phyloP scores from a whole-genome alignment of 192 early-diverging fungal species.

The Backusella macrospora region DNA sequence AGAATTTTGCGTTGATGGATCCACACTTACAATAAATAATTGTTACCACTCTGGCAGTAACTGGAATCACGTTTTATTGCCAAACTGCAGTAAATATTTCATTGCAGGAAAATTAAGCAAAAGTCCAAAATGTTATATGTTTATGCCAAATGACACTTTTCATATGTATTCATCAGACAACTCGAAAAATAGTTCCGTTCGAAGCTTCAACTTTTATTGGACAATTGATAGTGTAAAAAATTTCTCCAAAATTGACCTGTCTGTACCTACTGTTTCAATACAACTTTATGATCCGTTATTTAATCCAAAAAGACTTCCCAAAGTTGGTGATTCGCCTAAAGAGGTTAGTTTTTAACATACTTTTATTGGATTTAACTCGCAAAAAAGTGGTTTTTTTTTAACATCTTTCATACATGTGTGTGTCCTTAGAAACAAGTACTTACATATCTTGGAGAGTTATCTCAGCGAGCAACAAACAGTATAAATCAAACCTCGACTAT shows the following conservation, averaged over 20 bases:
- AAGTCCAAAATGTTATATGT: slow-evolving; percentile 1
- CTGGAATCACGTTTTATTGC: no score
- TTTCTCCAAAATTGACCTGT: not conserved
- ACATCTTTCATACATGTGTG: not conserved
- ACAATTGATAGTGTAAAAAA: slow-evolving; percentile 9
- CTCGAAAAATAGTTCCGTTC: not conserved
- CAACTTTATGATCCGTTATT: slow-evolving; percentile 20
- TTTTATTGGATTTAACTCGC: no score
- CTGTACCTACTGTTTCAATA: slow-evolving; percentile 13
- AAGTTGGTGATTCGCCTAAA: not conserved
- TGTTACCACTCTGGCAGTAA: not conserved
- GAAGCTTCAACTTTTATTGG: slow-evolving; percentile 28
- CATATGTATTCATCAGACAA: not conserved
- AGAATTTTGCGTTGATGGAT: not conserved
- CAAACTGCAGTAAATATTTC: not conserved
- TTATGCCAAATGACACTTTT: not conserved
- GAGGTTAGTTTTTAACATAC: not conserved
- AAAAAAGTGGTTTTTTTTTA: not conserved
- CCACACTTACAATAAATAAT: not conserved
- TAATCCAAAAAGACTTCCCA: not conserved
- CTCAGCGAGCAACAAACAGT: not conserved
- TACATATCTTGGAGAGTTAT: not conserved
- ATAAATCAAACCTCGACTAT: not conserved
- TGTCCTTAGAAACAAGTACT: not conserved
- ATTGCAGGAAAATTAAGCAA: not conserved